Conservation (phyloP, 2,329 filamentous ascomycete genomes). For the Pestalotiopsis sp. region DNA sequence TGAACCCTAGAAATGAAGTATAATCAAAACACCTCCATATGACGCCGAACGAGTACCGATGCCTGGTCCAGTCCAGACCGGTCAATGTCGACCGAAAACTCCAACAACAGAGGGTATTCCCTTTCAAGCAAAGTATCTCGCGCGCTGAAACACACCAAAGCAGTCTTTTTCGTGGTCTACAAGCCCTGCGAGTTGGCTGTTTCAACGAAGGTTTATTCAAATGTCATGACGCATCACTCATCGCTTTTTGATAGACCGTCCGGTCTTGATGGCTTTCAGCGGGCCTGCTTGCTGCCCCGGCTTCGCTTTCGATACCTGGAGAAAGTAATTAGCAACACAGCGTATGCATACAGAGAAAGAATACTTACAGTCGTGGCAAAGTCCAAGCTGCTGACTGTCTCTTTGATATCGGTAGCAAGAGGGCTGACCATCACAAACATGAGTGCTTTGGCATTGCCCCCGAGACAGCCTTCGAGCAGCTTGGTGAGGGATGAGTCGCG, state of each 20-base stretch:
- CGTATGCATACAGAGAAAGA: background rate
- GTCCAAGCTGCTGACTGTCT: slow-evolving; percentile 19
- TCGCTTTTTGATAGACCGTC: slow-evolving; percentile 11
- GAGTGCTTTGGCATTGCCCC: slow-evolving; percentile 26
- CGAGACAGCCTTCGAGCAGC: slow-evolving; percentile 25
- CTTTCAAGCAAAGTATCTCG: slow-evolving; percentile 6
- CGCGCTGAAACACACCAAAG: slow-evolving; percentile 7
- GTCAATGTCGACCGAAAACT: slow-evolving; percentile 9
- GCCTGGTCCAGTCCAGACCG: background rate
- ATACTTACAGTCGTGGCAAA: slow-evolving; percentile 18
- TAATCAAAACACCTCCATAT: slow-evolving; percentile 5
- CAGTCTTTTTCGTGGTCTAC: background rate
- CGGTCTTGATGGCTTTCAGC: slow-evolving; percentile 17
- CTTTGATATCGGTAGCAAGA: slow-evolving; percentile 18
- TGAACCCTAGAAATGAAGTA: background rate
- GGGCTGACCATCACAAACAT: slow-evolving; percentile 33
- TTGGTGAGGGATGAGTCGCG: slow-evolving; percentile 22
- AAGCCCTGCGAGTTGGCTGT: background rate
- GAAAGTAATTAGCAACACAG: background rate
- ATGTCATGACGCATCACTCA: background rate
- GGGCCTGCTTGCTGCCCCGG: slow-evolving; percentile 13
- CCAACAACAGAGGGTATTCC: slow-evolving; percentile 14
- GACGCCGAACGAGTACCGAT: background rate
- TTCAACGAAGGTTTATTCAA: slow-evolving; percentile 1
- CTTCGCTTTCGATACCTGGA: slow-evolving; percentile 18